Conservation (phyloP, 345 rosid genomes). For the Euphorbia tirucalli region DNA sequence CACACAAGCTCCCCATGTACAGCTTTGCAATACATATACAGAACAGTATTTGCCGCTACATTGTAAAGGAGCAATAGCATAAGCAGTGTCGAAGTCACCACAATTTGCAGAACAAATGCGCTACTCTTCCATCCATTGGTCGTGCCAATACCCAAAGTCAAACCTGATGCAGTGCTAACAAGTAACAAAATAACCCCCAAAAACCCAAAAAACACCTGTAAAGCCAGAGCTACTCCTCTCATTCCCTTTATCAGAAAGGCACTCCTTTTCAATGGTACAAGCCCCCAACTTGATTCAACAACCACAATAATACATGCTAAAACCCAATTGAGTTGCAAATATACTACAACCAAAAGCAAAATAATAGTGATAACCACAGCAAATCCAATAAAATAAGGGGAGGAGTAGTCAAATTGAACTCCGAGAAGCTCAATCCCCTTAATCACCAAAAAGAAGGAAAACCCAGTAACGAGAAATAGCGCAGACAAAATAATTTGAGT, state of each 20-base stretch:
- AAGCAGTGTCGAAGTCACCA: slow-evolving; percentile 37
- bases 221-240: slow-evolving; percentile 40
- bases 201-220: slow-evolving; percentile 32
- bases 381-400: slow-evolving; percentile 33
- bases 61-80: slow-evolving; percentile 34
- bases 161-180: slow-evolving; percentile 20
- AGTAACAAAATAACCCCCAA: slow-evolving; percentile 26
- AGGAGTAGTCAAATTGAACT: slow-evolving; percentile 24
- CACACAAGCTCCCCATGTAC: slow-evolving; percentile 61
- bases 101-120: slow-evolving; percentile 43
- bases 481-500: slow-evolving; percentile 26
- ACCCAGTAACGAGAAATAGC: slow-evolving; percentile 26
- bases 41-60: slow-evolving; percentile 51
- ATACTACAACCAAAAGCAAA: slow-evolving; percentile 18
- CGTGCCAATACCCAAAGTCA: slow-evolving; percentile 13
- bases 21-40: slow-evolving; percentile 72
- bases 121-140: slow-evolving; percentile 42
- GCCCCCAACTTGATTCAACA: slow-evolving; percentile 65
- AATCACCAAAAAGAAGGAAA: slow-evolving; percentile 21
- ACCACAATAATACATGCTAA: slow-evolving; percentile 55
- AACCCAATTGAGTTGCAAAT: slow-evolving; percentile 47
- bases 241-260: slow-evolving; percentile 43
- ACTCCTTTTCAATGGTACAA: slow-evolving; percentile 64
- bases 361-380: slow-evolving; percentile 11
- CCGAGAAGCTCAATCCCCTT: slow-evolving; percentile 29